Evolutionary conservation across 2,329 filamentous ascomycete species (phyloP), one percentile per base, ranked within the genome.

Genomic region (Chaetomium sp.): DNA sequence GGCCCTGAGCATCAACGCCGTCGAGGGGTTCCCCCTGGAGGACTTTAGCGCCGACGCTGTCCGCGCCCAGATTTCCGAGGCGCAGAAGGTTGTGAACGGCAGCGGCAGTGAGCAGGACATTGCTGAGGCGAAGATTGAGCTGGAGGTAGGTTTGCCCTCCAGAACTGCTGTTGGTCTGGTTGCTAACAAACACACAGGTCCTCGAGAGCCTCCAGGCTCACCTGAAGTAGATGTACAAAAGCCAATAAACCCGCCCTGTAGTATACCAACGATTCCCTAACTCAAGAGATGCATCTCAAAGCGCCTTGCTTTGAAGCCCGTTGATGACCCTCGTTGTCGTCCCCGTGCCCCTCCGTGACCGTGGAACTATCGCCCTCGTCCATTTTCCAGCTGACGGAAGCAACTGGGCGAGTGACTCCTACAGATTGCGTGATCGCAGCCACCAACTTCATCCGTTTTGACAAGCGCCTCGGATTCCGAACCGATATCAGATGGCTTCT

Each of bases 61-160:
- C 79, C 87, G 87, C 77, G 87, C 90, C 76, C 94, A 97, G 84
- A 92, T 98, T 74, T 82, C 91, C 67, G 95, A 99, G 84, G 93
- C 93, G 71, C 92, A 97, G 83, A 98, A 97, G 89, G 89, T 98
- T 77, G 93, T 90, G 74, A 88, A 82, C 78, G 95, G 95, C 76
- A 88, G 84, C 77, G 95, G 94, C 76, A 97, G 92, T 80, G 95
- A 97, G 87, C 90, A 93, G 82, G 95, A 98, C 77, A 91, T 98
- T 81, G 94, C 94, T 70, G 95, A 99, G 88, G 95, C 95, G 72
- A 98, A 97, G 88, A 94, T 99, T 78, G 94, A 98, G 86, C 83
- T 99, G 73, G 95, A 99, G 92, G 94, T 97, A 81, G 77, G 78
- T 72, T 58, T 42, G 25, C 9, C 7, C 19, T 9, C 1, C 23